Base-by-base conservation (phyloP, 2,329 filamentous ascomycete genomes). In the Penicillium sp. region DNA sequence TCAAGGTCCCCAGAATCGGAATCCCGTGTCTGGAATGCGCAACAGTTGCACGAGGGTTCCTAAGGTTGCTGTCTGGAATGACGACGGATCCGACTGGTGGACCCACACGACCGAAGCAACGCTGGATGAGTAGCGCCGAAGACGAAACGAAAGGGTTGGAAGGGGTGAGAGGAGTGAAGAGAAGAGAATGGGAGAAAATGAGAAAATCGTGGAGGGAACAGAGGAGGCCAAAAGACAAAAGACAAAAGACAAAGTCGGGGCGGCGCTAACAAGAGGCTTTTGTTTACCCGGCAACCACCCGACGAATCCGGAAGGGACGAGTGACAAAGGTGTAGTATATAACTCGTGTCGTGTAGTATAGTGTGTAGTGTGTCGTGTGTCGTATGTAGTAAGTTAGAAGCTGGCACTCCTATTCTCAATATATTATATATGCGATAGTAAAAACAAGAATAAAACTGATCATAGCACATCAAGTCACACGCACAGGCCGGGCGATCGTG, bases 31-130 rank as follows among this genome's bases (percentile, higher is more conserved):
- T 58, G 58, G 63, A 62, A 58, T 61, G 60, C 39, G 61, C 48
- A 48, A 65, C 46, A 55, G 52, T 56, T 53, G 51, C 49, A 57
- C 56, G 58, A 64, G 53, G 61, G 62, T 65, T 66, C 60, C 59
- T 63, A 64, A 52, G 61, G 62, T 65, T 66, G 61, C 59, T 63
- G 52, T 62, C 61, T 66, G 66, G 65, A 68, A 69, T 68, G 67
- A 64, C 58, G 65, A 60, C 59, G 65, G 61, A 65, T 61, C 59
- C 56, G 65, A 64, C 48, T 56, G 46, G 46, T 20, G 51, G 59
- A 58, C 57, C 55, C 51, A 54, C 50, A 53, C 42, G 48, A 50
- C 57, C 52, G 56, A 52, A 60, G 54, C 58, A 51, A 55, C 45
- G 20, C 4, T n/a, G 12, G 7, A 46, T 18, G 49, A 33, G n/a